These are phyloP conservation scores for Beauveria brongniartii DNA, from an alignment of 2,329 filamentous ascomycete genomes.

Conservation along the genomic window DNA sequence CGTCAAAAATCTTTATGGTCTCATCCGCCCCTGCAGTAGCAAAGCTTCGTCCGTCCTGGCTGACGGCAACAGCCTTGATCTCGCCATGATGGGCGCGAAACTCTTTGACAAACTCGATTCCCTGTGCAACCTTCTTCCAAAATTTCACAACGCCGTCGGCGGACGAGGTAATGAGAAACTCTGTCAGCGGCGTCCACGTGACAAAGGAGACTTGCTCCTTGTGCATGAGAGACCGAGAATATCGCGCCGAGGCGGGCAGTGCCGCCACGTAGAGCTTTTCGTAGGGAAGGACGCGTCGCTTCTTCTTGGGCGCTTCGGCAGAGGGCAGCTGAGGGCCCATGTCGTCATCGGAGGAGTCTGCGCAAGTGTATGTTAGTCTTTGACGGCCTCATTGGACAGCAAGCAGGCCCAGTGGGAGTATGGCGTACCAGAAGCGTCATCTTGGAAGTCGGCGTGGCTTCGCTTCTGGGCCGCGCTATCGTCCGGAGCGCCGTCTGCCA, in stretches of 20 bases:
- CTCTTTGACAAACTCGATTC: conserved; percentile 97
- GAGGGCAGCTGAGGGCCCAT: conserved; percentile 89
- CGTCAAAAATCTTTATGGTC: conserved; percentile 72
- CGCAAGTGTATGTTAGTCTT: neutral
- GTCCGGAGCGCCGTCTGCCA: conserved; percentile 24
- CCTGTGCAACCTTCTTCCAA: conserved; percentile 90
- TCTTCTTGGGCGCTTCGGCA: conserved; percentile 74
- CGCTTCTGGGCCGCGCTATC: conserved; percentile 35
- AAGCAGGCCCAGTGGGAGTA: conserved; percentile 28
- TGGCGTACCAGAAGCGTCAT: conserved; percentile 33
- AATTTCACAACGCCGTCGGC: conserved; percentile 97
- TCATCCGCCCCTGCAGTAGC: conserved; percentile 77
- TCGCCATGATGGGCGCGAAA: conserved; percentile 86
- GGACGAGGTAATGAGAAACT: conserved; percentile 92
- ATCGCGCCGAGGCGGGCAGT: conserved; percentile 70
- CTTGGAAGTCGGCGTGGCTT: conserved; percentile 47
- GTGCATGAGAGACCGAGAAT: conserved; percentile 97
- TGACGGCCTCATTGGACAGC: neutral
- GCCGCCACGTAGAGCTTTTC: conserved; percentile 93
- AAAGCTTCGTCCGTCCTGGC: conserved; percentile 85
- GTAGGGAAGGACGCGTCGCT: conserved; percentile 81
- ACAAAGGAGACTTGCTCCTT: conserved; percentile 87
- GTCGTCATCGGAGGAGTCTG: conserved; percentile 71
- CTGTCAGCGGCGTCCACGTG: conserved; percentile 81
- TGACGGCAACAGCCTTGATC: conserved; percentile 75